These are phyloP conservation scores for Astragalus membranaceus DNA, from an alignment of 306 rosid genomes.

Conservation along the genomic window DNA sequence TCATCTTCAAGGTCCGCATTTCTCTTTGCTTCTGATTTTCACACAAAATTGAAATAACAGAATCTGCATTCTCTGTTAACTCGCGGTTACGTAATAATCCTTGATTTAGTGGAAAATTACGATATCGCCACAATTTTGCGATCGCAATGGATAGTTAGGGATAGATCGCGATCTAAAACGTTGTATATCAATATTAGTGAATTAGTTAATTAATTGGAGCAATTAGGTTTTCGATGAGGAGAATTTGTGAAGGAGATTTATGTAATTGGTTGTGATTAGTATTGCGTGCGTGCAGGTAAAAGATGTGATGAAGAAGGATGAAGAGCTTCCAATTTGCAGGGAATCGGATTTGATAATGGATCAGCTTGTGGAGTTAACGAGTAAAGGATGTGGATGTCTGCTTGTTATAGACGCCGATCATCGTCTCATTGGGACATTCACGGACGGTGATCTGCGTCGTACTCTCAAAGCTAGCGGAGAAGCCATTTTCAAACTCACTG, in stretches of 20 bases:
- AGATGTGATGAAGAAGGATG: slow-evolving; percentile 88
- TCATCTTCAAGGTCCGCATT: slow-evolving; percentile 74
- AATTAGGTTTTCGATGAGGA: not conserved
- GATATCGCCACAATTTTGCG: not conserved
- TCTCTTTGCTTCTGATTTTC: not conserved
- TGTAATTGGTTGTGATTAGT: slow-evolving; percentile 9
- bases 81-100: not conserved
- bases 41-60: not conserved
- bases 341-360: slow-evolving; percentile 90
- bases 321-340: slow-evolving; percentile 82
- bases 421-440: slow-evolving; percentile 80
- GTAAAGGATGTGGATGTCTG: slow-evolving; percentile 91
- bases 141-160: not conserved
- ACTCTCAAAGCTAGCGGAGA: slow-evolving; percentile 90
- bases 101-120: not conserved
- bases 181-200: not conserved
- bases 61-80: not conserved
- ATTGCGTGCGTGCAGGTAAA: slow-evolving; percentile 46
- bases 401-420: slow-evolving; percentile 61
- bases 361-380: slow-evolving; percentile 78
- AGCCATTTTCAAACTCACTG: slow-evolving; percentile 84
- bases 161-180: not conserved
- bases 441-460: slow-evolving; percentile 94
- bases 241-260: not conserved
- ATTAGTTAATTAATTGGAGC: not conserved